phyloP scores from a whole-genome alignment of 352 stramenopile genomes.

The Globisporangium cylindrosporum region DNA sequence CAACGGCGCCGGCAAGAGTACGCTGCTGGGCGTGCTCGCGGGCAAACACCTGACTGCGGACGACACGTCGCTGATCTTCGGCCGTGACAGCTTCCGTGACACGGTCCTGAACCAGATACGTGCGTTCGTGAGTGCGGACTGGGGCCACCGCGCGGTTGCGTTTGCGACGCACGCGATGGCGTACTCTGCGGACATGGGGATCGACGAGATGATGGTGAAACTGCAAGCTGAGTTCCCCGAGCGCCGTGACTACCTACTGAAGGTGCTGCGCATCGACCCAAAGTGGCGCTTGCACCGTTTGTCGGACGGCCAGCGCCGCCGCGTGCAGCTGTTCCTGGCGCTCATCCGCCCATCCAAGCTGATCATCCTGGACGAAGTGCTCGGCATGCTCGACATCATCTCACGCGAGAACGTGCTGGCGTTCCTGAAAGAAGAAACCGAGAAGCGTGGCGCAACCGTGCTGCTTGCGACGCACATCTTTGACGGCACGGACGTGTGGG shows the following conservation, averaged over 20 bases:
- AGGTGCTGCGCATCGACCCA: slow-evolving; percentile 95
- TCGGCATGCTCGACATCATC: slow-evolving; percentile 96
- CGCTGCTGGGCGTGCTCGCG: slow-evolving; percentile 92
- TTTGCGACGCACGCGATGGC: slow-evolving; percentile 91
- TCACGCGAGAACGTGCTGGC: slow-evolving; percentile 92
- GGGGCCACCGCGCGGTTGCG: slow-evolving; percentile 94
- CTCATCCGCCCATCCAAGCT: slow-evolving; percentile 96
- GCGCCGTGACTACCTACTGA: slow-evolving; percentile 91
- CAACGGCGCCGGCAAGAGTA: slow-evolving; percentile 95
- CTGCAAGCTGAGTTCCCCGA: slow-evolving; percentile 93
- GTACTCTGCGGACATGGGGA: slow-evolving; percentile 93
- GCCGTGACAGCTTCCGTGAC: slow-evolving; percentile 94
- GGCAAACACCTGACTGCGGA: slow-evolving; percentile 93
- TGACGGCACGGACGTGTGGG: slow-evolving; percentile 96
- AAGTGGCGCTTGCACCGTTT: slow-evolving; percentile 86
- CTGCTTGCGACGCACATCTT: slow-evolving; percentile 95
- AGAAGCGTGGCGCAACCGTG: slow-evolving; percentile 57
- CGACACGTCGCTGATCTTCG: slow-evolving; percentile 79
- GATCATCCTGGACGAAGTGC: slow-evolving; percentile 98
- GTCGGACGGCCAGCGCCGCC: slow-evolving; percentile 79
- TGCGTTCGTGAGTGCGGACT: slow-evolving; percentile 95
- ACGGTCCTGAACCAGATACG: slow-evolving; percentile 92
- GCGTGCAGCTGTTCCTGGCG: slow-evolving; percentile 96
- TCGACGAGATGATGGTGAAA: slow-evolving; percentile 97
- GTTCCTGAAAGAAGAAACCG: slow-evolving; percentile 89